Evolutionary conservation across 2,329 filamentous ascomycete species (phyloP).

Genomic region (Microthyrium microscopicum): DNA sequence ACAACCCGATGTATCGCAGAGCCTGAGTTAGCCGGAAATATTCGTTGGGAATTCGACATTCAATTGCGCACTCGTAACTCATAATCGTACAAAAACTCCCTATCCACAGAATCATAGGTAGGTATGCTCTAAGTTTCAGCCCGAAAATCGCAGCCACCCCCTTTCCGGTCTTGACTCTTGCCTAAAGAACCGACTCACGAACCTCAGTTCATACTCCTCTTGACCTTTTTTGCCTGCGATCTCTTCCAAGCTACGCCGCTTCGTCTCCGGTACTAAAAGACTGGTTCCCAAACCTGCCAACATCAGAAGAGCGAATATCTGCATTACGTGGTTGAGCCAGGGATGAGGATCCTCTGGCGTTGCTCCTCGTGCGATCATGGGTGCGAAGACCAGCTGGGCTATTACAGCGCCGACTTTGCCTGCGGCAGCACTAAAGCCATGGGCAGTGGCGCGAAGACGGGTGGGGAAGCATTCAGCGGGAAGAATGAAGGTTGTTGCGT

Average conservation of each 20-base stretch:
- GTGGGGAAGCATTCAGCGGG: slow-evolving; percentile 34
- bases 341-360: background rate
- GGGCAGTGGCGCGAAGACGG: slow-evolving; percentile 29
- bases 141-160: no score
- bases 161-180: no score
- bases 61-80: no score
- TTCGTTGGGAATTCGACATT: no score
- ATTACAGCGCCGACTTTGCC: slow-evolving; percentile 33
- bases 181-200: background rate
- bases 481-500: slow-evolving; percentile 33
- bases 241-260: slow-evolving; percentile 4
- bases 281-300: slow-evolving; percentile 5
- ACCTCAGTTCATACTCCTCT: slow-evolving; percentile 1
- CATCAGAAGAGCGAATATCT: slow-evolving; percentile 8
- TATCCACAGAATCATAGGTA: no score
- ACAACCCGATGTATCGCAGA: no score
- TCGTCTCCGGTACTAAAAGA: slow-evolving; percentile 5
- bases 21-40: no score
- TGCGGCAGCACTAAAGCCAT: slow-evolving; percentile 30
- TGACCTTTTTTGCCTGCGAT: no score
- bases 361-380: no score
- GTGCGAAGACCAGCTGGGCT: no score
- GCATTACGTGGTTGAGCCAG: slow-evolving; percentile 6
- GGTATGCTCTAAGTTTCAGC: no score
- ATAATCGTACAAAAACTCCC: no score